Evolutionary conservation across 352 stramenopile genomes (phyloP).

Genomic region (Pythium oligandrum): DNA sequence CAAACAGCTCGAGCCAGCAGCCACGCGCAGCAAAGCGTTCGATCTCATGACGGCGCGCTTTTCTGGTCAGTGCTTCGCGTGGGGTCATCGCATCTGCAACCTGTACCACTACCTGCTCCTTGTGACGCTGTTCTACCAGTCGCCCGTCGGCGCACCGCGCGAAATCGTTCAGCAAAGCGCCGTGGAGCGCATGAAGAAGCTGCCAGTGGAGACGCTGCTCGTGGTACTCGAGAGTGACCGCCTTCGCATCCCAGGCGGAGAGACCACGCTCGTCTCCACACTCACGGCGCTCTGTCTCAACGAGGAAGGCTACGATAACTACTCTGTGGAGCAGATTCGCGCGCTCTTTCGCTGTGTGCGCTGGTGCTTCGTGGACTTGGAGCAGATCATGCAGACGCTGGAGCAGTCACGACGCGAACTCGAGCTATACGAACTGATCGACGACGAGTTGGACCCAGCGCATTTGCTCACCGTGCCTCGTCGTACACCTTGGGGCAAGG

Average conservation of each 20-base stretch:
- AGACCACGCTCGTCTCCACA: slow-evolving; percentile 38
- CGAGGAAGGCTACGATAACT: slow-evolving; percentile 10
- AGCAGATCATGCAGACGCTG: slow-evolving; percentile 51
- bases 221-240: slow-evolving; percentile 58
- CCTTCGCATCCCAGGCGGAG: slow-evolving; percentile 44
- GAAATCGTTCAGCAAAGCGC: slow-evolving; percentile 5
- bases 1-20: not conserved
- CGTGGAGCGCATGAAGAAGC: slow-evolving; percentile 11
- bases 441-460: slow-evolving; percentile 13
- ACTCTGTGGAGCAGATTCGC: slow-evolving; percentile 32
- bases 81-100: slow-evolving; percentile 58
- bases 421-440: slow-evolving; percentile 56
- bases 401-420: slow-evolving; percentile 34
- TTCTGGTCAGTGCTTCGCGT: slow-evolving; percentile 35
- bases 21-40: not conserved
- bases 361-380: slow-evolving; percentile 55
- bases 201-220: slow-evolving; percentile 59
- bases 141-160: slow-evolving; percentile 17
- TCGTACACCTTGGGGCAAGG: slow-evolving; percentile 15
- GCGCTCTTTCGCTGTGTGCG: slow-evolving; percentile 55
- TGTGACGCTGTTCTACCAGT: slow-evolving; percentile 57
- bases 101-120: slow-evolving; percentile 65
- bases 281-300: slow-evolving; percentile 35
- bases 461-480: not conserved
- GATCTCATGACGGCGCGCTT: slow-evolving; percentile 24